Evolutionary conservation across 2,329 filamentous ascomycete genomes (phyloP).

Genomic region (Phialophora macrospora): DNA sequence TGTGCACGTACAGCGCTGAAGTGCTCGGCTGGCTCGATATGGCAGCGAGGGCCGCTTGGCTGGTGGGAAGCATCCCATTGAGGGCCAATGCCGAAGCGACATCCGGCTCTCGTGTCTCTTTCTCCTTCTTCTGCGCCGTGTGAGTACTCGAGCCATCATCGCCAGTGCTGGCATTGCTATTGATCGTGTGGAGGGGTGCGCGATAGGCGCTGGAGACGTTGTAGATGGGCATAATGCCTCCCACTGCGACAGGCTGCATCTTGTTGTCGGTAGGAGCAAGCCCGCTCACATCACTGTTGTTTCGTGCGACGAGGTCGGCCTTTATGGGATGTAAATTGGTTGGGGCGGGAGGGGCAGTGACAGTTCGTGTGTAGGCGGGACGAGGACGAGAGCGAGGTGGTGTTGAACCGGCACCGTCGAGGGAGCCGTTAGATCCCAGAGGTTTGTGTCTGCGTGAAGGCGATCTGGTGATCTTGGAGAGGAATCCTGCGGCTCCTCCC

Average conservation of each 20-base stretch:
- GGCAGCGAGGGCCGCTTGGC: background rate
- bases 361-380: constrained; percentile 29
- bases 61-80: constrained; percentile 29
- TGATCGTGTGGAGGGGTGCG: constrained; percentile 20
- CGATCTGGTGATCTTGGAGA: constrained; percentile 39
- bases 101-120: constrained; percentile 20
- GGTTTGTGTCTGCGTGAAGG: constrained; percentile 38
- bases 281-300: constrained; percentile 32
- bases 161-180: constrained; percentile 20
- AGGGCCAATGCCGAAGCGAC: constrained; percentile 25
- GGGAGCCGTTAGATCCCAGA: constrained; percentile 33
- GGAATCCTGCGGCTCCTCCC: constrained; percentile 29
- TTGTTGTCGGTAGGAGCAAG: constrained; percentile 18
- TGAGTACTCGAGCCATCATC: constrained; percentile 14
- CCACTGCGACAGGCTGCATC: constrained; percentile 26
- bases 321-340: constrained; percentile 25
- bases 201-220: constrained; percentile 15
- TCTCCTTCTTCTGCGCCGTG: constrained; percentile 5
- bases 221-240: constrained; percentile 14
- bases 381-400: constrained; percentile 30
- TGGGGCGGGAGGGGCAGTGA: constrained; percentile 31
- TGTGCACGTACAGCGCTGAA: constrained; percentile 60
- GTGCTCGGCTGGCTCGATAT: constrained; percentile 16
- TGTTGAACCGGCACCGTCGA: constrained; percentile 31
- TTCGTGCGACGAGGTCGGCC: constrained; percentile 26